Evolutionary conservation across 2,329 filamentous ascomycete genomes (phyloP), one percentile per base, ranked within the genome.

Genomic region (Fusarium citri): DNA sequence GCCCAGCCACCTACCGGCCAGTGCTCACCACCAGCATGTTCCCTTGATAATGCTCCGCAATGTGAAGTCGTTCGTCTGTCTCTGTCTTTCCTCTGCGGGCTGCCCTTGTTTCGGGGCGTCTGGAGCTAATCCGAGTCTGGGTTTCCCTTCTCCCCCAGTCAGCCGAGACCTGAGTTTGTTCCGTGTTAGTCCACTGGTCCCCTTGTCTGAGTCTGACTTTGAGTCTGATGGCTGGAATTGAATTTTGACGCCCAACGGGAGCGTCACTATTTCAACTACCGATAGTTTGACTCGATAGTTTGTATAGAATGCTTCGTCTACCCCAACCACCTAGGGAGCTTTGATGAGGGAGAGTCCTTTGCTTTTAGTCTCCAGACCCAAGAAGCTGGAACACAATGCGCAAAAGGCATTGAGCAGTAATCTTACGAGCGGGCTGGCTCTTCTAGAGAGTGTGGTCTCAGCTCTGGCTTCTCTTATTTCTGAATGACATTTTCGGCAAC

Each of bases 401-500:
- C 45, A 37, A 37, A n/a, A 66, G 69, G 73, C 72, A 75, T 74
- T 75, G 70, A 75, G 58, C 64, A 73, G 68, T 68, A 74, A 75
- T 75, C 64, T 75, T 62, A 72, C 48, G 51, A 69, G 71, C 69
- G 70, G 65, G 60, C 72, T 69, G 41, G 22, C 59, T 56, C 46
- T 57, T 40, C 40, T 40, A 30, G 46, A 54, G 62, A 51, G 37
- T 59, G 59, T 67, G 68, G 72, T 72, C 74, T 71, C 66, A 72
- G 72, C 74, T 73, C 62, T 60, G 20, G 18, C 48, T 37, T 54
- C 53, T 58, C 54, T 50, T 48, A 25, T 40, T 60, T 48, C 18
- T 37, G 22, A 50, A 59, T 40, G 31, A 43, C 46, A 63, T 62
- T 49, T 30, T 63, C 37, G 34, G 66, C 54, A 59, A 23, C 56